phyloP scores from a whole-genome alignment of 768 basidiomycete genomes.

The Paxillus ammoniavirescens region DNA sequence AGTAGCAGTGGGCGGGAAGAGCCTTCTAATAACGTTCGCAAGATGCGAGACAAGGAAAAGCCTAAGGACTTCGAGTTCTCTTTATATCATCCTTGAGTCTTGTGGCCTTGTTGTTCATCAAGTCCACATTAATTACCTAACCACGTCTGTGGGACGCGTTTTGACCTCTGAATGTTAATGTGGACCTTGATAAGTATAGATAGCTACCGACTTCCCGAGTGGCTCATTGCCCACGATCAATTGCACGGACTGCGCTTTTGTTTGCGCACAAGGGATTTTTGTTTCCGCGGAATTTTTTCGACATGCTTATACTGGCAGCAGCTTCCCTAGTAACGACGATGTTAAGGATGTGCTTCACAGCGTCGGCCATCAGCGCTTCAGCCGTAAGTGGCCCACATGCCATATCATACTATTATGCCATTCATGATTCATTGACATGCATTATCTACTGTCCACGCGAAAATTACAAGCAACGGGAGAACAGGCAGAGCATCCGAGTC shows the following conservation, averaged over 20 bases:
- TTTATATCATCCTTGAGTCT: slow-evolving; percentile 18
- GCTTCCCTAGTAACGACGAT: not conserved
- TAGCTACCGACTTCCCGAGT: slow-evolving; percentile 16
- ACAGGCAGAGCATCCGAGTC: not conserved
- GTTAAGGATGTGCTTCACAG: not conserved
- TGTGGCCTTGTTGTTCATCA: slow-evolving; percentile 13
- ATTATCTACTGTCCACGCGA: not conserved
- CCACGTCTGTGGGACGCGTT: not conserved
- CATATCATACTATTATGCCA: not conserved
- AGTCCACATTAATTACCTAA: not conserved
- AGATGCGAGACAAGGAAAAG: slow-evolving; percentile 1
- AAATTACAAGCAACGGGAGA: not conserved
- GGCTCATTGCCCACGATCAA: slow-evolving; percentile 12
- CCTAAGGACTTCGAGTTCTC: not conserved
- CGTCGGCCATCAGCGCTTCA: no score
- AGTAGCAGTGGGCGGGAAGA: slow-evolving; percentile 1
- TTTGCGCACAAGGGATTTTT: slow-evolving; percentile 6
- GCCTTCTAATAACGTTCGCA: not conserved
- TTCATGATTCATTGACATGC: not conserved
- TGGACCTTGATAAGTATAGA: slow-evolving; percentile 2
- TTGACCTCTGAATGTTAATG: not conserved
- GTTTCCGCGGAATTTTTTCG: not conserved
- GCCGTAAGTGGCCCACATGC: not conserved
- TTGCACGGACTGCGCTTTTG: slow-evolving; percentile 6
- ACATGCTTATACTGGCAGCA: not conserved